These are phyloP conservation scores for Fraxinus latifolia DNA, from an alignment of 305 asterid genomes.

Conservation along the genomic window DNA sequence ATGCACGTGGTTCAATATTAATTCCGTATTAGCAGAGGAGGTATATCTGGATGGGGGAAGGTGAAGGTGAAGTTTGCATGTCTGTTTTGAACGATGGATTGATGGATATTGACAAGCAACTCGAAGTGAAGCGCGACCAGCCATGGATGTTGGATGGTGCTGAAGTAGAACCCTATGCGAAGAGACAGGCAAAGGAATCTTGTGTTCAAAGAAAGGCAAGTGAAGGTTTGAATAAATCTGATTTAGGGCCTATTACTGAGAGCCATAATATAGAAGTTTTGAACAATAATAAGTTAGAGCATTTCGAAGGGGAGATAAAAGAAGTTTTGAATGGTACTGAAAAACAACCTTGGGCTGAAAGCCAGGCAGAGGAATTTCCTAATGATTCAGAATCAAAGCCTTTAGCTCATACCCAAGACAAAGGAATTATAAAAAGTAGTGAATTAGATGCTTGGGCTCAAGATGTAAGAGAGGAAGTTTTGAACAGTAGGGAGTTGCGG, in stretches of 20 bases:
- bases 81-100: slow-evolving; percentile 26
- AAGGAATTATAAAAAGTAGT: slow-evolving; percentile 8
- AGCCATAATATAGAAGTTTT: background rate
- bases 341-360: background rate
- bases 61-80: slow-evolving; percentile 31
- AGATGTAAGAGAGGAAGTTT: background rate
- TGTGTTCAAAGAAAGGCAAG: background rate
- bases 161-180: slow-evolving; percentile 26
- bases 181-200: slow-evolving; percentile 7
- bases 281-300: background rate
- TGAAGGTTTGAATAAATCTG: background rate
- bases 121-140: slow-evolving; percentile 31
- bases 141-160: slow-evolving; percentile 14
- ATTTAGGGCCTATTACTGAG: background rate
- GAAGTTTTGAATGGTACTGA: slow-evolving; percentile 23
- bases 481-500: background rate
- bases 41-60: slow-evolving; percentile 30
- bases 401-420: slow-evolving; percentile 4
- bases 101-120: slow-evolving; percentile 25
- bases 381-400: slow-evolving; percentile 15
- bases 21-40: background rate
- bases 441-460: background rate
- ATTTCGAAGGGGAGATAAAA: slow-evolving; percentile 1
- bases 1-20: background rate
- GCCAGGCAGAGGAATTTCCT: slow-evolving; percentile 10